A percentile compares a stretch with the other conserved stretches of the same genome.
Conservation (phyloP, 306 rosid genomes). For the Malus sylvestris region DNA sequence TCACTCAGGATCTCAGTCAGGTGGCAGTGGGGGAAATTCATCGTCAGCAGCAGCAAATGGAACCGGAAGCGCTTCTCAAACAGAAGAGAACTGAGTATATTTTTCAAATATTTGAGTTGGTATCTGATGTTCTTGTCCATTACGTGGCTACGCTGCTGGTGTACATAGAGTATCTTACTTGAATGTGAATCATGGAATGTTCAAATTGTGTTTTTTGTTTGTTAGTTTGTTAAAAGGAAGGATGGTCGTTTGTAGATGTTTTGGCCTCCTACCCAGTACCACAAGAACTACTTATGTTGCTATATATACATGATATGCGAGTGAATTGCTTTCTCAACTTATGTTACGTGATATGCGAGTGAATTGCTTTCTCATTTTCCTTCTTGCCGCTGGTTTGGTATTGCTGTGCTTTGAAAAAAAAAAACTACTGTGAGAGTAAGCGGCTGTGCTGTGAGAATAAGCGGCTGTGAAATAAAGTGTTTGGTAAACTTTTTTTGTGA, state of each 20-base stretch:
- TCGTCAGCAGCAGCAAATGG: constrained; percentile 31
- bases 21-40: constrained; percentile 32
- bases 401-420: too few species aligned
- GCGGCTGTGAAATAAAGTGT: too few species aligned
- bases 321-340: neutral
- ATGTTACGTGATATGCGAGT: neutral
- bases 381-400: too few species aligned
- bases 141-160: constrained; percentile 14
- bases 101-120: neutral
- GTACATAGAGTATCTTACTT: constrained; percentile 36
- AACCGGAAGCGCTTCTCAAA: constrained; percentile 30
- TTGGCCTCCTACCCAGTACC: neutral
- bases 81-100: constrained; percentile 32
- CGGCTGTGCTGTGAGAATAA: too few species aligned
- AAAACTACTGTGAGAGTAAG: too few species aligned
- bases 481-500: too few species aligned
- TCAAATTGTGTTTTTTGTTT: neutral
- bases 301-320: neutral
- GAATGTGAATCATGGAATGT: constrained; percentile 19
- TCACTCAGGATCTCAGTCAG: constrained; percentile 29
- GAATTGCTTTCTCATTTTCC: neutral
- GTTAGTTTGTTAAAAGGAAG: neutral
- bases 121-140: constrained; percentile 6
- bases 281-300: constrained; percentile 1
- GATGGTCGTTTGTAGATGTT: constrained; percentile 14